These are phyloP conservation scores for Diaporthe ampelina DNA, from an alignment of 2,329 filamentous ascomycete genomes.

Conservation along the genomic window DNA sequence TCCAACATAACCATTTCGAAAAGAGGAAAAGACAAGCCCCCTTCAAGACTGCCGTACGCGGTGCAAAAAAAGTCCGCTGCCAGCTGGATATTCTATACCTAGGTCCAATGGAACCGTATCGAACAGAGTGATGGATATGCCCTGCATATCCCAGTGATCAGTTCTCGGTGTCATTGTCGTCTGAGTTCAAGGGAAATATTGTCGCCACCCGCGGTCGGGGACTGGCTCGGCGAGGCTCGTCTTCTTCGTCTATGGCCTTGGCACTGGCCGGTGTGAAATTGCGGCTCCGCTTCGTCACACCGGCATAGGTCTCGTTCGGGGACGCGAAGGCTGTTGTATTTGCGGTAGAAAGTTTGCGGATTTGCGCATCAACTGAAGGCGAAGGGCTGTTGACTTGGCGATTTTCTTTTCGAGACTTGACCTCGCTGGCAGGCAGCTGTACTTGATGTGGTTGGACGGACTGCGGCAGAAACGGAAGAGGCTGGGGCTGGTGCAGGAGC, in stretches of 20 bases:
- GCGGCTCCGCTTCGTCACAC: conserved; percentile 59
- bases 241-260: conserved; percentile 63
- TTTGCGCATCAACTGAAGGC: conserved; percentile 46
- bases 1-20: neutral
- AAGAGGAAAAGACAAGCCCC: neutral
- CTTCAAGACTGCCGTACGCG: neutral
- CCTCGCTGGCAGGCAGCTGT: conserved; percentile 52
- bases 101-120: neutral
- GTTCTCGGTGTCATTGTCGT: neutral
- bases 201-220: no score
- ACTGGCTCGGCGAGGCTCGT: conserved; percentile 58
- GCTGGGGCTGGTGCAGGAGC: conserved; percentile 62
- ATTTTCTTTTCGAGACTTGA: conserved; percentile 62
- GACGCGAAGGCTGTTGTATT: conserved; percentile 43
- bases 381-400: conserved; percentile 46
- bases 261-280: conserved; percentile 61
- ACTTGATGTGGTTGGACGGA: conserved; percentile 49
- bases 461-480: conserved; percentile 47
- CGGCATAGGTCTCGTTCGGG: conserved; percentile 44
- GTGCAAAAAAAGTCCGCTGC: neutral
- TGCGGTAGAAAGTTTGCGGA: conserved; percentile 57
- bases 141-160: neutral
- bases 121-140: no score
- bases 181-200: neutral
- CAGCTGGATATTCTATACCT: conserved; percentile 2